phyloP scores from a whole-genome alignment of 2,329 filamentous ascomycete species.

The Ceratocystis papillata region DNA sequence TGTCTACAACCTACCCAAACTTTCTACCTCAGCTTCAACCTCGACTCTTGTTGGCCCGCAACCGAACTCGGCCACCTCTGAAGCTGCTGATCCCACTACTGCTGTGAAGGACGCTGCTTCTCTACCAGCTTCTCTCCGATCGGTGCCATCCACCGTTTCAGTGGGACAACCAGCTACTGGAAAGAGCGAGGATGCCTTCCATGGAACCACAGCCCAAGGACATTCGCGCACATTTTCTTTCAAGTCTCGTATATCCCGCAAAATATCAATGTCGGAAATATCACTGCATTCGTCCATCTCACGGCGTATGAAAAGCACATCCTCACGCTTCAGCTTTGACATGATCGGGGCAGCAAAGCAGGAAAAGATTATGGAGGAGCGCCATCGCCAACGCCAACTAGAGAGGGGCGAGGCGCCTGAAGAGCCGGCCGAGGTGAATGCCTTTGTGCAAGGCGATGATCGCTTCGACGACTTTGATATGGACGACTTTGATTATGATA shows the following conservation, averaged over 20 bases:
- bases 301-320: constrained; percentile 62
- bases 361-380: constrained; percentile 60
- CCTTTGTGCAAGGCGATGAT: constrained; percentile 35
- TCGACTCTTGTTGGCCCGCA: constrained; percentile 2
- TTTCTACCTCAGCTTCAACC: constrained; percentile 17
- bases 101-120: constrained; percentile 14
- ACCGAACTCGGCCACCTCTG: not conserved
- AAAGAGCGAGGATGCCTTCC: not conserved
- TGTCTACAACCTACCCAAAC: constrained; percentile 9
- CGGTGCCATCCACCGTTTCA: constrained; percentile 15
- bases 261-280: constrained; percentile 41
- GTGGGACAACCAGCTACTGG: constrained; percentile 10
- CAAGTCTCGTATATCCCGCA: constrained; percentile 38
- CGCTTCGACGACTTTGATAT: constrained; percentile 46
- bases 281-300: constrained; percentile 44
- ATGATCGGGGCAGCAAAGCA: constrained; percentile 60
- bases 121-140: constrained; percentile 17
- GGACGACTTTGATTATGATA: constrained; percentile 53
- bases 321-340: constrained; percentile 72
- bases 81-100: not conserved
- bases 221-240: constrained; percentile 17
- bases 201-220: not conserved
- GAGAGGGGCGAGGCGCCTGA: constrained; percentile 43
- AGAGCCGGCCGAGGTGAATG: constrained; percentile 30
- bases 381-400: constrained; percentile 55